Conservation (phyloP, 768 basidiomycete genomes). For the Roridomyces roridus region DNA sequence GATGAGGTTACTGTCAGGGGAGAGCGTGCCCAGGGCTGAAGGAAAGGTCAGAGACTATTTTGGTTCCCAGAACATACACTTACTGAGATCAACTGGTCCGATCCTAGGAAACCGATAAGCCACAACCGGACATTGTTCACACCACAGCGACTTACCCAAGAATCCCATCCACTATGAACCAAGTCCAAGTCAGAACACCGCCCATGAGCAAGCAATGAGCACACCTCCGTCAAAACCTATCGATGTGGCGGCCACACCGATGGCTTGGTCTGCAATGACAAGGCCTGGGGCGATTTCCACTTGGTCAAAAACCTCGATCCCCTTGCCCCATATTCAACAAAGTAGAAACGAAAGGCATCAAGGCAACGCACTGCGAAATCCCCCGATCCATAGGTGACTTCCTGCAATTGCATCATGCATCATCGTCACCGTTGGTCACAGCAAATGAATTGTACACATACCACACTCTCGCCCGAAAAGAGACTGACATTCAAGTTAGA, state of each 20-base stretch:
- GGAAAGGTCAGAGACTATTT: neutral
- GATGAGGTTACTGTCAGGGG: conserved; percentile 7
- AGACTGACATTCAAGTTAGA: neutral
- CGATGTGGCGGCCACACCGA: conserved; percentile 47
- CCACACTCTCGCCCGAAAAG: neutral
- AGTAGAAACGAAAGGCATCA: too few species aligned
- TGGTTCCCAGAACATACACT: conserved; percentile 23
- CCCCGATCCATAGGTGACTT: conserved; percentile 52
- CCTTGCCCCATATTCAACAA: too few species aligned
- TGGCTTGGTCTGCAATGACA: conserved; percentile 47
- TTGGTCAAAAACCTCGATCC: conserved; percentile 42
- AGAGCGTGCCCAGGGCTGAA: neutral
- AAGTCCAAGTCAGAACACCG: neutral
- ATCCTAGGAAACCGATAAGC: too few species aligned
- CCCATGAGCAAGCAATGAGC: too few species aligned
- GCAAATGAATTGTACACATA: neutral
- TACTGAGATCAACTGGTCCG: conserved; percentile 52
- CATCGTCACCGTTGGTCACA: too few species aligned
- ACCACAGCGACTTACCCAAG: too few species aligned
- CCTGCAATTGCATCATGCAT: conserved; percentile 28
- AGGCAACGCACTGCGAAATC: neutral
- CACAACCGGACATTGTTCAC: too few species aligned
- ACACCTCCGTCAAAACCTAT: conserved; percentile 7
- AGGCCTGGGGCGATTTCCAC: conserved; percentile 47
- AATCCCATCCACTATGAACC: conserved; percentile 56